Evolutionary conservation across 305 asterid genomes (phyloP).

Genomic region (Plantago coronopus): DNA sequence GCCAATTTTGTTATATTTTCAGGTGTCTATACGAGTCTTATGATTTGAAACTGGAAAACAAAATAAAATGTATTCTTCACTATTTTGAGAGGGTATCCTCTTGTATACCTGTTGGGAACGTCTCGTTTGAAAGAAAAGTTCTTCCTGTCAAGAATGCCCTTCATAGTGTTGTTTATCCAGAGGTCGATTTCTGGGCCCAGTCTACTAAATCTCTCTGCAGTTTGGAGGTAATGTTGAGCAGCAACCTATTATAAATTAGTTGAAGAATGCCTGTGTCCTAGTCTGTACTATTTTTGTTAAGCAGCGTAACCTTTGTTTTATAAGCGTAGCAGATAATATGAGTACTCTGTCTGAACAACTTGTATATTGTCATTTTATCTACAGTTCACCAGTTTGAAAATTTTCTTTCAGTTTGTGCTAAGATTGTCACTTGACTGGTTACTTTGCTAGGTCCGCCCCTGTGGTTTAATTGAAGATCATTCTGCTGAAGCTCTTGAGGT

Average conservation of each 20-base stretch:
- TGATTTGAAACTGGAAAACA: constrained; percentile 53
- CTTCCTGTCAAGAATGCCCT: constrained; percentile 40
- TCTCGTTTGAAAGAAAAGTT: constrained; percentile 87
- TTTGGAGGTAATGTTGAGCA: constrained; percentile 51
- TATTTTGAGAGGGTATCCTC: constrained; percentile 69
- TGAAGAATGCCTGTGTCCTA: too few relatives aligned
- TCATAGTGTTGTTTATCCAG: constrained; percentile 43
- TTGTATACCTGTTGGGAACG: constrained; percentile 55
- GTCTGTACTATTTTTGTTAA: too few relatives aligned
- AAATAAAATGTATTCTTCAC: constrained; percentile 78
- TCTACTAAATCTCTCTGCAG: constrained; percentile 60
- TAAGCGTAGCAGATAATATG: too few relatives aligned
- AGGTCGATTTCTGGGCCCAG: constrained; percentile 63
- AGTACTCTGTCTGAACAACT: too few relatives aligned
- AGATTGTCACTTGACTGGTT: background rate
- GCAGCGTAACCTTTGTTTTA: too few relatives aligned
- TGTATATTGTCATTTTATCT: too few relatives aligned
- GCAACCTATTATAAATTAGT: constrained; percentile 4
- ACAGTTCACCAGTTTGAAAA: background rate
- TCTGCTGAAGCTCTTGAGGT: constrained; percentile 65
- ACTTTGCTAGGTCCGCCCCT: constrained; percentile 43
- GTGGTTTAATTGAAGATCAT: constrained; percentile 82
- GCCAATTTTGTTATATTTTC: constrained; percentile 18
- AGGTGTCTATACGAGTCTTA: constrained; percentile 63
- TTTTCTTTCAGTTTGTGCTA: background rate